Conservation (phyloP, 164 flowering plant genomes). For the Protea cynaroides region DNA sequence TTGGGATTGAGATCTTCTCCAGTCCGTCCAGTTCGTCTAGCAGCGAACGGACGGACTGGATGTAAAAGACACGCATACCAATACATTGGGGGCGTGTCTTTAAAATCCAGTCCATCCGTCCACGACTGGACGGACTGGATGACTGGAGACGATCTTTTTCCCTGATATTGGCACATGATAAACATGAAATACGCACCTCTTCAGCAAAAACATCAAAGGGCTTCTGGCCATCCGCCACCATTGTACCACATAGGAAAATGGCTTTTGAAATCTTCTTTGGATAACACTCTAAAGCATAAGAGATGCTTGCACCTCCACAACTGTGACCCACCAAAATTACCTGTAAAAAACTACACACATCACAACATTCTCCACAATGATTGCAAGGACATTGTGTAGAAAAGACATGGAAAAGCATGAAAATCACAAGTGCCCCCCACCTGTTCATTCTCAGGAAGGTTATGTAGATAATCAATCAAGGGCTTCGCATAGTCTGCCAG, state of each 20-base stretch:
- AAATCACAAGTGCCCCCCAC: constrained; percentile 21
- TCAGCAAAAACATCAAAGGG: constrained; percentile 92
- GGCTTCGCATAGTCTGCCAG: constrained; percentile 83
- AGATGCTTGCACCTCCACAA: constrained; percentile 86
- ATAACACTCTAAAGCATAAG: constrained; percentile 78
- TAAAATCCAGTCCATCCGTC: too few relatives aligned
- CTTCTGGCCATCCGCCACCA: constrained; percentile 78
- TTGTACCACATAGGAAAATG: constrained; percentile 81
- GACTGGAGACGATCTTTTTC: background rate
- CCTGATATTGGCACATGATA: too few relatives aligned
- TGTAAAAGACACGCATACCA: too few relatives aligned
- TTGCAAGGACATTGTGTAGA: background rate
- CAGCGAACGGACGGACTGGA: too few relatives aligned
- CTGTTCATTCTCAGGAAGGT: constrained; percentile 78
- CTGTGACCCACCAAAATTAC: constrained; percentile 96
- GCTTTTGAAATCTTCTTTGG: constrained; percentile 82
- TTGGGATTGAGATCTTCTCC: background rate
- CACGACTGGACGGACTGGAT: too few relatives aligned
- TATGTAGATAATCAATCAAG: constrained; percentile 53
- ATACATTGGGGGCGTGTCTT: too few relatives aligned
- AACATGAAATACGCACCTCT: constrained; percentile 43
- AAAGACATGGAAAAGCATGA: background rate
- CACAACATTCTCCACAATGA: constrained; percentile 2
- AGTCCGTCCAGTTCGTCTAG: too few relatives aligned
- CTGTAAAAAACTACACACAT: constrained; percentile 31